Base-by-base conservation (phyloP, 2,329 filamentous ascomycete genomes). In the Cordyceps cicadae region DNA sequence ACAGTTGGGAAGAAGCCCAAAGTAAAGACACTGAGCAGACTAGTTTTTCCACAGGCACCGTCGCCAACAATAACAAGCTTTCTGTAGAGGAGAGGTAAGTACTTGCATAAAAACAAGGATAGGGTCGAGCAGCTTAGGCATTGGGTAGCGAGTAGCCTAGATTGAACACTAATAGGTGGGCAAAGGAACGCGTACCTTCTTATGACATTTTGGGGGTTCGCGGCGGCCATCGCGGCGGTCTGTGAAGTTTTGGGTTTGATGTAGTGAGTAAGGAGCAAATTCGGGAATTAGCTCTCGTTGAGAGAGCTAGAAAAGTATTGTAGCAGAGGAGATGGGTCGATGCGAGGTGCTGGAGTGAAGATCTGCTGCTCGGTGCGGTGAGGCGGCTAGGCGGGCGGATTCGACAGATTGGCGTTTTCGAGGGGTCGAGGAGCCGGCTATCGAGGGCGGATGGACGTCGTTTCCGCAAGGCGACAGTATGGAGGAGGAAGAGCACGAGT, bases 11-110 rank as follows among this genome's bases (percentile, higher is more conserved):
- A 99, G 76, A 97, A 97, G 62, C 94, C 94, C 59, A 99, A 81
- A 41, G 94, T 99, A 76, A 99, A 99, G 67, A 99, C 94, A 73
- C 92, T 97, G 66, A 99, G 80, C 69, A 99, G 79, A 85, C 91
- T 96, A 57, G 94, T 99, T 81, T 99, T 99, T 70, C 94, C 94
- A 77, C 94, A 99, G 67, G 94, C 94, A 79, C 94, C 94, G 71
- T 97, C 92, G 64, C 92, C 92, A 70, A 97, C 96, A 68, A 97
- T 97, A 70, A 97, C 92, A 71, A 97, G 82, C 79, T 97, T 97
- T 81, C 92, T 96, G 72, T 19, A 54, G 53, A 3, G 17, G 1
- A 12, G 17, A n/a, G 2, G 26, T 54, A 19, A 54, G 53, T 39
- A 45, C 17, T 2, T 37, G 34, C 34, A 37, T 37, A 37, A 17